Base-by-base conservation (phyloP, 2,329 filamentous ascomycete species). In the Lachnellula arida region DNA sequence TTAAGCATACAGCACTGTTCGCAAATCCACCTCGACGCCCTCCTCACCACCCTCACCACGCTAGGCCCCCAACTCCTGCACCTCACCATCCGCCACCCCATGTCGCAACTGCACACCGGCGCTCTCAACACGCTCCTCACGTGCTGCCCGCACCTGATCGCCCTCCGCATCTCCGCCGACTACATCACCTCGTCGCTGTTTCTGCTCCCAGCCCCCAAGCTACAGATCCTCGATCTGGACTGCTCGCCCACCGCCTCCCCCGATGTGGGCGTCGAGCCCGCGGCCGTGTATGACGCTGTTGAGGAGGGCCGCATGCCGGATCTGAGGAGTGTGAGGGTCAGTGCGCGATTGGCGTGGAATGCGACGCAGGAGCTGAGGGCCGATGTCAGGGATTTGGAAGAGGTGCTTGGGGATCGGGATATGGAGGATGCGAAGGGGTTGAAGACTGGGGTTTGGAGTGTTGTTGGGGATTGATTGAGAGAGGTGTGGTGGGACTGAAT, bases 1-100 rank as follows among this genome's bases (percentile, higher is more conserved):
- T 49, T 71, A 17, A 70, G 65, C 47, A 69, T 71, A 32, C 68
- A 69, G 51, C 66, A 69, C 50, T 71, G 69, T 51, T 56, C 67
- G 6, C 60, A 64, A 47, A 57, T 69, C 15, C 60, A 64, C 48
- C 43, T 49, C 1, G 43, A 52, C 17, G 48, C 64, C 5, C 56
- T 71, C 2, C 28, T 63, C 12, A 47, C 53, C 7, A 61, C 56
- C 5, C 55, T 71, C 1, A 40, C 55, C 46, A 53, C 43, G 3
- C 39, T 70, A 12, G 69, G 69, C 1, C 37, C 60, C 11, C 63
- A 62, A 46, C 52, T 71, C 8, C 43, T 55, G 34, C 64, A 70
- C 22, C 58, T 71, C 14, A 69, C 67, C 15, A 68, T 71, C n/a
- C 62, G 67, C 9, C 63, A 70, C 50, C 68, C 68, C 3, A 70